phyloP scores from a whole-genome alignment of 73 alveolate genomes.

The Symbiodinium natans region DNA sequence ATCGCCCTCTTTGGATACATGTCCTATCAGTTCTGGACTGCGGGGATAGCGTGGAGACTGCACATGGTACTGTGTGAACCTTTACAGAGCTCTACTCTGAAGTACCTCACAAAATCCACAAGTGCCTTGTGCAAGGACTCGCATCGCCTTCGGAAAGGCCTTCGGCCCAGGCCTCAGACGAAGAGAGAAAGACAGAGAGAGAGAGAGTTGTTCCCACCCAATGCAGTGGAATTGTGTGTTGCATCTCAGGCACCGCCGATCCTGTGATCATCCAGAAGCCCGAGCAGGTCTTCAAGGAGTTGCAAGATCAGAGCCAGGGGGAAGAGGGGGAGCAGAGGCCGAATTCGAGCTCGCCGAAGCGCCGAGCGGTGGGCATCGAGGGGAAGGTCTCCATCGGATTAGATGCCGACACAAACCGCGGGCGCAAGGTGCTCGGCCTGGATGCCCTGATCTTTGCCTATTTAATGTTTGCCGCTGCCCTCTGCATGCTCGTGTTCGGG shows the following conservation, averaged over 20 bases:
- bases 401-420: constrained; percentile 72
- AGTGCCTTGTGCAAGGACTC: too few species aligned
- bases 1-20: constrained; percentile 52
- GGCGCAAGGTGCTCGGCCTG: constrained; percentile 46
- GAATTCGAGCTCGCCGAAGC: background rate
- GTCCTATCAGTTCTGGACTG: constrained; percentile 78
- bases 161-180: constrained; percentile 11
- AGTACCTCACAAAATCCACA: too few species aligned
- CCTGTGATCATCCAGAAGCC: constrained; percentile 77
- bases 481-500: constrained; percentile 63
- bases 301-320: background rate
- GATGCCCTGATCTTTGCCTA: constrained; percentile 77
- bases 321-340: background rate
- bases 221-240: too few species aligned
- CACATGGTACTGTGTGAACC: too few species aligned
- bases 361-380: constrained; percentile 70
- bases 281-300: constrained; percentile 20
- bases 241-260: constrained; percentile 44
- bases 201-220: too few species aligned
- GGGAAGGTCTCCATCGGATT: constrained; percentile 71
- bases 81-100: too few species aligned
- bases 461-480: constrained; percentile 75
- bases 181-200: too few species aligned
- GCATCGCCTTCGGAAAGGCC: constrained; percentile 77
- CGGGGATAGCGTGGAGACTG: too few species aligned